phyloP scores from a whole-genome alignment of 2,329 filamentous ascomycete species.

The Colletotrichum lupini region DNA sequence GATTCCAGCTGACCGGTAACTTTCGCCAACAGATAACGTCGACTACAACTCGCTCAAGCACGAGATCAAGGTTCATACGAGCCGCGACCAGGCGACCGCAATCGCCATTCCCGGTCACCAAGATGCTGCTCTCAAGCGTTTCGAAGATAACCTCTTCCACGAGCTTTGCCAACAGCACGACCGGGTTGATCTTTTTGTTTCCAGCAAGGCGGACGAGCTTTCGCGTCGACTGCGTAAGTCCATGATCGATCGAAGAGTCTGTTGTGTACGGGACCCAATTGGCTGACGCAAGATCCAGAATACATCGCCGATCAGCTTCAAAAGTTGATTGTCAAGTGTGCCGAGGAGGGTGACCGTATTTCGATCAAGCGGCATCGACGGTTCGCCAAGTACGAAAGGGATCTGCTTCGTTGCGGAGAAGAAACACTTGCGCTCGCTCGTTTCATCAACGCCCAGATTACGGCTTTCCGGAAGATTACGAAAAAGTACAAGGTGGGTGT shows the following conservation, averaged over 20 bases:
- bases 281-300: slow-evolving; percentile 47
- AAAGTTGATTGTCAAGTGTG: slow-evolving; percentile 57
- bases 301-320: slow-evolving; percentile 61
- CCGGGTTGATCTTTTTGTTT: slow-evolving; percentile 81
- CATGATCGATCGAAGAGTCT: background rate
- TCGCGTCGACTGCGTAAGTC: slow-evolving; percentile 70
- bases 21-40: slow-evolving; percentile 73
- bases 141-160: slow-evolving; percentile 77
- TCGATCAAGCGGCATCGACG: slow-evolving; percentile 61
- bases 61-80: slow-evolving; percentile 84
- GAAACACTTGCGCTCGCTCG: slow-evolving; percentile 77
- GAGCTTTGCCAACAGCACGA: slow-evolving; percentile 81
- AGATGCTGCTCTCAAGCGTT: slow-evolving; percentile 67
- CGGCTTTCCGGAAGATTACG: slow-evolving; percentile 83
- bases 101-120: slow-evolving; percentile 80
- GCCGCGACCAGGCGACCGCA: slow-evolving; percentile 74
- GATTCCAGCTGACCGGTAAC: slow-evolving; percentile 2
- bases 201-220: slow-evolving; percentile 84
- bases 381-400: slow-evolving; percentile 64
- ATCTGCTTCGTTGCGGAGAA: slow-evolving; percentile 70
- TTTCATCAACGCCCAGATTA: slow-evolving; percentile 78
- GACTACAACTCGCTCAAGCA: slow-evolving; percentile 91
- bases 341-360: slow-evolving; percentile 46
- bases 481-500: slow-evolving; percentile 80
- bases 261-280: background rate